Evolutionary conservation across 805 yeast species (phyloP).

Genomic region (Pichia paraexigua): DNA sequence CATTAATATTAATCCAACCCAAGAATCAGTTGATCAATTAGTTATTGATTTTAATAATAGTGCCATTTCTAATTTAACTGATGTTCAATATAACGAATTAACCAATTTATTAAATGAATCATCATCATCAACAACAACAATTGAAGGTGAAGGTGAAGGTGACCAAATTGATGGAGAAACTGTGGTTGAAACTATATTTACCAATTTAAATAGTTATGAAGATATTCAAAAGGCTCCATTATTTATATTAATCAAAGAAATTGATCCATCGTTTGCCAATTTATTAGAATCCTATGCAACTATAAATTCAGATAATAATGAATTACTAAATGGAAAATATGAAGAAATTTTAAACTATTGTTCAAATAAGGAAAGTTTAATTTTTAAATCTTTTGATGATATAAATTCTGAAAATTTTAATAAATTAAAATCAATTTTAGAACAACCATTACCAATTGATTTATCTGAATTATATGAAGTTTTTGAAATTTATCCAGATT

Average conservation of each 20-base stretch:
- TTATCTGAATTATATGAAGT: slow-evolving; percentile 21
- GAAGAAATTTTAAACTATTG: slow-evolving; percentile 15
- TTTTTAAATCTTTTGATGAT: slow-evolving; percentile 20
- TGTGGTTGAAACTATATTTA: slow-evolving; percentile 16
- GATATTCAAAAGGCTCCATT: slow-evolving; percentile 18
- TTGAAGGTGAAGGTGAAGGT: neutral
- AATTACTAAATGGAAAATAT: slow-evolving; percentile 12
- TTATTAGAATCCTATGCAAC: slow-evolving; percentile 16
- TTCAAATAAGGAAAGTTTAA: slow-evolving; percentile 15
- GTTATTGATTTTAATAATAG: slow-evolving; percentile 14
- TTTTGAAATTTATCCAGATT: slow-evolving; percentile 20
- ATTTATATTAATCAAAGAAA: slow-evolving; percentile 15
- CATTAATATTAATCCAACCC: slow-evolving; percentile 11
- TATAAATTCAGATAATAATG: slow-evolving; percentile 18
- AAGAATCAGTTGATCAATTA: slow-evolving; percentile 11
- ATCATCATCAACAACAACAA: neutral
- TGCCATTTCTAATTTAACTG: slow-evolving; percentile 12
- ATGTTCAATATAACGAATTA: slow-evolving; percentile 9
- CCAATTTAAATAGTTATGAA: slow-evolving; percentile 18
- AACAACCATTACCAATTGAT: slow-evolving; percentile 22
- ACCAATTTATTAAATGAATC: neutral
- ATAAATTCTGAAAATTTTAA: slow-evolving; percentile 13
- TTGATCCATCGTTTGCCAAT: slow-evolving; percentile 21
- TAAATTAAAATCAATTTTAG: slow-evolving; percentile 16
- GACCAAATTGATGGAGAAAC: slow-evolving; percentile 10